phyloP scores from a whole-genome alignment of 1,284 basidiomycete genomes.

The Heterobasidion irregulare region DNA sequence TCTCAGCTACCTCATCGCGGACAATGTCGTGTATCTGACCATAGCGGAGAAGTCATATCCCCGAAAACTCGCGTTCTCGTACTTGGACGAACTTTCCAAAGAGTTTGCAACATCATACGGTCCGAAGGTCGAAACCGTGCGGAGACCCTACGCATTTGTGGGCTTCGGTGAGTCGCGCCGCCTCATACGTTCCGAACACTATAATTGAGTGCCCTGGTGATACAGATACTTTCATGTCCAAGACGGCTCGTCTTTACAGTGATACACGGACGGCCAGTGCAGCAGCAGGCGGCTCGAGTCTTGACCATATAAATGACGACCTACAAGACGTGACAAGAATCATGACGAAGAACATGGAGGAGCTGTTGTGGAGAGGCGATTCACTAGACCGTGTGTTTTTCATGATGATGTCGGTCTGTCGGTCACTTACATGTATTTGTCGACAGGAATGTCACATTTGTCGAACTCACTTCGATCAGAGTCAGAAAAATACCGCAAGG shows the following conservation, averaged over 20 bases:
- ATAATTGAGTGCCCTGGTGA: neutral
- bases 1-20: conserved; percentile 85
- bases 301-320: conserved; percentile 93
- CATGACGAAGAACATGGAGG: conserved; percentile 99
- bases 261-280: conserved; percentile 86
- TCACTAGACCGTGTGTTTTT: conserved; percentile 77
- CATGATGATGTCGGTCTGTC: neutral
- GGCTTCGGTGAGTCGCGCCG: conserved; percentile 69
- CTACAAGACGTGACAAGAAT: conserved; percentile 96
- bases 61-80: conserved; percentile 95
- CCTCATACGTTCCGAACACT: conserved; percentile 9
- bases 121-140: conserved; percentile 77
- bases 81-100: conserved; percentile 94
- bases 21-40: conserved; percentile 92
- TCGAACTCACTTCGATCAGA: conserved; percentile 97
- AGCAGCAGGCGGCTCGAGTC: conserved; percentile 45
- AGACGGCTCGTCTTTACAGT: conserved; percentile 90
- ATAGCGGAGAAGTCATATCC: conserved; percentile 98
- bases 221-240: conserved; percentile 96
- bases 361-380: conserved; percentile 95
- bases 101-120: conserved; percentile 92
- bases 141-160: conserved; percentile 93
- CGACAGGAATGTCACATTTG: conserved; percentile 89
- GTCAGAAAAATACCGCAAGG: conserved; percentile 96
- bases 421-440: conserved; percentile 1